phyloP scores from a whole-genome alignment of 2,329 filamentous ascomycete species.

The Massarina eburnea region DNA sequence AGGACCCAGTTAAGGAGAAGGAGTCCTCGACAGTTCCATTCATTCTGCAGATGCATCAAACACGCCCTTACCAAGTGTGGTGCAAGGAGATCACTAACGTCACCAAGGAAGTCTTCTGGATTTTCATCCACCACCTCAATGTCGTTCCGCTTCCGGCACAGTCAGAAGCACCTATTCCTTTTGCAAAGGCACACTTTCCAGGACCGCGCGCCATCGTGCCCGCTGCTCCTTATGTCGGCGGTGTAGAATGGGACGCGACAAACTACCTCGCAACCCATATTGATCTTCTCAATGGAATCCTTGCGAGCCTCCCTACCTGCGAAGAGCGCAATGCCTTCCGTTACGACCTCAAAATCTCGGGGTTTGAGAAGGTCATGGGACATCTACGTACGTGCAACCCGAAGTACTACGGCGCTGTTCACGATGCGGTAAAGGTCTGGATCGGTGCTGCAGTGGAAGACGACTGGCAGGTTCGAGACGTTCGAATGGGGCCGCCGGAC shows the following conservation, averaged over 20 bases:
- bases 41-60: conserved; percentile 83
- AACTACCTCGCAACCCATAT: conserved; percentile 93
- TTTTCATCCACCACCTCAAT: conserved; percentile 93
- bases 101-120: conserved; percentile 99
- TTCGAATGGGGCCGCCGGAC: conserved; percentile 67
- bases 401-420: conserved; percentile 92
- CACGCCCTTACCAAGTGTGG: conserved; percentile 90
- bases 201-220: conserved; percentile 85
- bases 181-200: conserved; percentile 74
- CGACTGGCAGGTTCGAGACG: conserved; percentile 80
- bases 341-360: conserved; percentile 75
- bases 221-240: conserved; percentile 92
- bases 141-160: conserved; percentile 67
- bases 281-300: conserved; percentile 86
- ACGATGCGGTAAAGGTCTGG: conserved; percentile 87
- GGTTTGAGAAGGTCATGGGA: conserved; percentile 86
- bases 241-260: conserved; percentile 98
- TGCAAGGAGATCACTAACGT: conserved; percentile 89
- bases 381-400: conserved; percentile 91
- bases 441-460: conserved; percentile 84
- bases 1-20: conserved; percentile 72
- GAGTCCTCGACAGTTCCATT: conserved; percentile 78
- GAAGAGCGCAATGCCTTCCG: conserved; percentile 76
- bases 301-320: conserved; percentile 73
- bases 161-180: conserved; percentile 31